Conservation (phyloP, 78 protist species). For the Dictyostelium capitatum region DNA sequence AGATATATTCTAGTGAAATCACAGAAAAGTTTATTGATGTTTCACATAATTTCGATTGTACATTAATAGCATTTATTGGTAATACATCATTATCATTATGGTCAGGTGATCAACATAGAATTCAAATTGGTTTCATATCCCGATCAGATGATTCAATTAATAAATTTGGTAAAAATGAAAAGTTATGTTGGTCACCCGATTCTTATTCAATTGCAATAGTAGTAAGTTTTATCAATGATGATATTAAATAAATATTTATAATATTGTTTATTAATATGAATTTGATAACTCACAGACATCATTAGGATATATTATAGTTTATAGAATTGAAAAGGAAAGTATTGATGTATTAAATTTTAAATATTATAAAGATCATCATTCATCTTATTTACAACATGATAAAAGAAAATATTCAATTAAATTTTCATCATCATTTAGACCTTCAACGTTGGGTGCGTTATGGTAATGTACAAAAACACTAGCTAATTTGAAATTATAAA, state of each 20-base stretch:
- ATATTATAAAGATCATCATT: slow-evolving; percentile 52
- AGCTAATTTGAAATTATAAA: neutral
- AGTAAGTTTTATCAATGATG: slow-evolving; percentile 2
- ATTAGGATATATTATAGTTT: slow-evolving; percentile 63
- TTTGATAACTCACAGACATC: slow-evolving; percentile 26
- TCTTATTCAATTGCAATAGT: slow-evolving; percentile 73
- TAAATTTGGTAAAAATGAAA: slow-evolving; percentile 57
- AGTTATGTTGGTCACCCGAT: slow-evolving; percentile 67
- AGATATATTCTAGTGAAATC: slow-evolving; percentile 40
- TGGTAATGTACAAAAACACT: neutral
- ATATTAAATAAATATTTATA: neutral
- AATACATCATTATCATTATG: slow-evolving; percentile 32
- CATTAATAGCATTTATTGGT: slow-evolving; percentile 39
- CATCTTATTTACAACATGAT: slow-evolving; percentile 34
- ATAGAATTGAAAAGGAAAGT: slow-evolving; percentile 43
- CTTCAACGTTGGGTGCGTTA: slow-evolving; percentile 36
- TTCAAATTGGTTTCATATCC: slow-evolving; percentile 39
- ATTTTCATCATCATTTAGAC: slow-evolving; percentile 74
- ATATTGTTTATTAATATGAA: neutral
- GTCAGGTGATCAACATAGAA: slow-evolving; percentile 72
- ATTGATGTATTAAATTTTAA: slow-evolving; percentile 32
- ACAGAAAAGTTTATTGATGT: slow-evolving; percentile 60
- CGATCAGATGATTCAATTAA: slow-evolving; percentile 65
- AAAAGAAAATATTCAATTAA: slow-evolving; percentile 23
- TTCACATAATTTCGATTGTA: slow-evolving; percentile 47